Evolutionary conservation across 2,329 filamentous ascomycete genomes (phyloP).

Genomic region (Aspergillus sp.): DNA sequence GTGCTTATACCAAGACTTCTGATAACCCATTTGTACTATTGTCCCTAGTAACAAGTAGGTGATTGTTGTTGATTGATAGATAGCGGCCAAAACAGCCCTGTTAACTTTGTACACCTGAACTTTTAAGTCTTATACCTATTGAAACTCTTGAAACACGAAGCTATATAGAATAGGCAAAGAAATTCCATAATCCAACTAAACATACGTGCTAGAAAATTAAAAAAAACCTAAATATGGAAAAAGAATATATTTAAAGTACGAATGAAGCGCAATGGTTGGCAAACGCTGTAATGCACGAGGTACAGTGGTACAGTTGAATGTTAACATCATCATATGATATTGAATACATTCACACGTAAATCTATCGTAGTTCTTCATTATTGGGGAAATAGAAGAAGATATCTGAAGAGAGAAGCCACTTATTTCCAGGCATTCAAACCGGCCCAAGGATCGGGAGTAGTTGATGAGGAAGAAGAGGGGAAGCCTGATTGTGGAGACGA

Average conservation of each 20-base stretch:
- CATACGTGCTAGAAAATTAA: not conserved
- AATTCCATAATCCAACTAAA: not conserved
- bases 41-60: no score
- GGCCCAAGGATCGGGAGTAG: slow-evolving; percentile 64
- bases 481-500: slow-evolving; percentile 21
- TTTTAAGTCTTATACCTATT: not conserved
- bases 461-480: slow-evolving; percentile 30
- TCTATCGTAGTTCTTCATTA: slow-evolving; percentile 25
- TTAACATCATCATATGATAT: not conserved
- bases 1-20: no score
- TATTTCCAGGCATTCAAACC: slow-evolving; percentile 70
- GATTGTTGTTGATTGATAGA: no score
- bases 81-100: not conserved
- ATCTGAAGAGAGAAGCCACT: not conserved
- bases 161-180: not conserved
- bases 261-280: not conserved
- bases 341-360: slow-evolving; percentile 9
- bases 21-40: no score
- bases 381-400: not conserved
- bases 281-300: slow-evolving; percentile 23
- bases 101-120: not conserved
- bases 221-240: not conserved
- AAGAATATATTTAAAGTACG: slow-evolving; percentile 2
- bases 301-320: not conserved
- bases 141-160: not conserved